Evolutionary conservation across 257 asterid species (phyloP).

Genomic region (Capsicum pubescens): DNA sequence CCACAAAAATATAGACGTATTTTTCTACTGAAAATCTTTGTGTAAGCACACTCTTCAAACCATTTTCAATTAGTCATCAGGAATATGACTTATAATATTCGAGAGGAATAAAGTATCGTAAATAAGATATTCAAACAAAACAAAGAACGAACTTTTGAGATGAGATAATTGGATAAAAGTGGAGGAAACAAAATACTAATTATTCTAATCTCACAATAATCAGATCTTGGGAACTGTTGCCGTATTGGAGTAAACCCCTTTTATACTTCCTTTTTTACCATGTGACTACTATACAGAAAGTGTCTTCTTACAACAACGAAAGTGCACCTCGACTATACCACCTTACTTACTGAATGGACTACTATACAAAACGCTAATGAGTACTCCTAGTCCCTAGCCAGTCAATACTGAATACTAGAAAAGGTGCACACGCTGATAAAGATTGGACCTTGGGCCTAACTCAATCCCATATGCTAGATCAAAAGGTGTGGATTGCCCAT

Average conservation of each 20-base stretch:
- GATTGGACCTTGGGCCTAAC: background rate
- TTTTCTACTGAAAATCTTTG: background rate
- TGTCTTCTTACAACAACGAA: background rate
- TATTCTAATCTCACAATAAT: background rate
- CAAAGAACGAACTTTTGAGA: background rate
- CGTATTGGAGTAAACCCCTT: background rate
- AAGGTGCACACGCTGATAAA: background rate
- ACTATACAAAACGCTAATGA: background rate
- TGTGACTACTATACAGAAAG: background rate
- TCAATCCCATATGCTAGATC: background rate
- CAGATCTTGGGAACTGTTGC: background rate
- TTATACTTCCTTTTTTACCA: background rate
- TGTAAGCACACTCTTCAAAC: background rate
- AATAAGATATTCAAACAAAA: background rate
- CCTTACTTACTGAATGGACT: background rate
- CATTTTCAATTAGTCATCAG: background rate
- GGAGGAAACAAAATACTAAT: background rate
- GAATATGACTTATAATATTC: background rate
- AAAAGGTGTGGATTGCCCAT: background rate
- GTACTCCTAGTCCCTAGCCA: background rate
- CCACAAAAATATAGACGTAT: background rate
- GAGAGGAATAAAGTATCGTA: background rate
- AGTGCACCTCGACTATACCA: background rate
- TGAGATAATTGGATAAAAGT: background rate
- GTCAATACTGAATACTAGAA: background rate